Base-by-base conservation (phyloP, 1,139 yeast genomes). In the Yamadazyma blattariae region DNA sequence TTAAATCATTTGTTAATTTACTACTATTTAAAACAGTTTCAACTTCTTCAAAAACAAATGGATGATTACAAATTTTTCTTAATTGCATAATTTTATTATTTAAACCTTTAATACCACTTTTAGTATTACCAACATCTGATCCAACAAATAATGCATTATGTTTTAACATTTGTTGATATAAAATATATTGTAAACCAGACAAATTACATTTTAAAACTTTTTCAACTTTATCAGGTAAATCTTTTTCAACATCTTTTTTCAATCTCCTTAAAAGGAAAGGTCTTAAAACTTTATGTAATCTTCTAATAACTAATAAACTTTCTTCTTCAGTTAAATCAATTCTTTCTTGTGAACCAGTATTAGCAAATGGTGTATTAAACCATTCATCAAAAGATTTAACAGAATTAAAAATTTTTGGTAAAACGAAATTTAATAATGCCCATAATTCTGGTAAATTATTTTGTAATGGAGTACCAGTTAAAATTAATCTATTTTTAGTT, bases 161-260 rank as follows among this genome's bases (percentile, higher is more conserved):
- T 42, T 78, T 78, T 54, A 84, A 66, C 89, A 84, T 82, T 56
- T 82, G 88, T 50, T 82, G 81, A 52, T 84, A 92, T 50, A 92
- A 73, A 46, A 80, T 77, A 30, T 76, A 71, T 65, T 92, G 98
- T 45, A 92, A 67, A 0, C 94, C 82, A 31, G 96, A 86, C 83
- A 88, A 83, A 61, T 88, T 88, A 68, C 98, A 92, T 62, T 92
- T 92, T 52, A 92, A 76, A 30, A 92, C 97, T 57, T 82, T 89
- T 63, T 92, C 98, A 36, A 92, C 87, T 67, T 92, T 92, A 56
- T 88, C 90, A 2, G 98, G 98, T 47, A 92, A 74, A 56, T 90
- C 97, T 56, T 89, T 90, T 57, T 92, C 98, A 26, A 92, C 98
- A 67, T 92, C 98, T 59, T 89, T 90, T 66, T 92, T 92, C 65